These are phyloP conservation scores for Colletotrichum eremochloae DNA, from an alignment of 2,329 filamentous ascomycete species.

Conservation along the genomic window DNA sequence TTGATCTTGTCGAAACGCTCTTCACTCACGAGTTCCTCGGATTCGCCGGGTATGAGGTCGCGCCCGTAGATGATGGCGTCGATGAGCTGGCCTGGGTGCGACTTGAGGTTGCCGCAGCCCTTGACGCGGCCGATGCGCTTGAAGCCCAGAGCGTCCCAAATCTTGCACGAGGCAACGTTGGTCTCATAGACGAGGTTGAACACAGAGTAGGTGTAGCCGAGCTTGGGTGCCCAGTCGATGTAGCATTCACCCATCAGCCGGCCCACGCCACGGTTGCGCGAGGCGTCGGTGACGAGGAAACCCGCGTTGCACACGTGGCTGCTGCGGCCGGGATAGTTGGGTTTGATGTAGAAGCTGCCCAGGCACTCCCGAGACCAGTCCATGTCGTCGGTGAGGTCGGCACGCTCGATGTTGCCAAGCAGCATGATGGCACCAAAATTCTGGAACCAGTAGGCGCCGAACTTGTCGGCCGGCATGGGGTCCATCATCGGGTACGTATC, in stretches of 20 bases:
- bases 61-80: conserved; percentile 85
- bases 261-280: conserved; percentile 80
- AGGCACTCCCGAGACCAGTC: conserved; percentile 88
- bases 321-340: conserved; percentile 91
- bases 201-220: conserved; percentile 90
- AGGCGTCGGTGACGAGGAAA: conserved; percentile 80
- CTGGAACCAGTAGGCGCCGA: conserved; percentile 90
- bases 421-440: conserved; percentile 92
- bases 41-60: conserved; percentile 65
- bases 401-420: conserved; percentile 77
- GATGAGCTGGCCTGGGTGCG: conserved; percentile 75
- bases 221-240: conserved; percentile 82
- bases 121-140: conserved; percentile 90
- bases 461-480: conserved; percentile 78
- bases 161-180: conserved; percentile 88
- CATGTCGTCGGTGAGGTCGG: conserved; percentile 69
- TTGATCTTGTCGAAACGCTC: conserved; percentile 99
- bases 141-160: conserved; percentile 94
- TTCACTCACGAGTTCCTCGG: conserved; percentile 89
- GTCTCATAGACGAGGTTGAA: conserved; percentile 97
- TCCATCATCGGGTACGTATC: conserved; percentile 93
- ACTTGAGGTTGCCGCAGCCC: conserved; percentile 77
- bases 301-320: conserved; percentile 92
- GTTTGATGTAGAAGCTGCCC: conserved; percentile 94
- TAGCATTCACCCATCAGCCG: conserved; percentile 83